Base-by-base conservation (phyloP, 371 early-diverging fungal species). In the Blakeslea trispora region DNA sequence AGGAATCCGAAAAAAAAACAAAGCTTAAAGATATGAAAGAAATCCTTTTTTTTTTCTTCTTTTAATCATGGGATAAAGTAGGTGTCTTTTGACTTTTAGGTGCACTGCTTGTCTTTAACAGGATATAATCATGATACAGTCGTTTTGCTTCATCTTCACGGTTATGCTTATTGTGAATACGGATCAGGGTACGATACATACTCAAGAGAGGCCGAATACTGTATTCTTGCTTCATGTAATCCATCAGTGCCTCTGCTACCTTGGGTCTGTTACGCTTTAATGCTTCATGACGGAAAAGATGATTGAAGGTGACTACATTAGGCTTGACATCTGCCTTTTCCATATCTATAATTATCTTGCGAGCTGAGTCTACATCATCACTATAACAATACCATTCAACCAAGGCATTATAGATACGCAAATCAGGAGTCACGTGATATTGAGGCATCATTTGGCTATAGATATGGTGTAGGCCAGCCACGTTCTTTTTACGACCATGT, bases 101-200 rank as follows among this genome's bases (percentile, higher is more conserved):
- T 32, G 5, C 15, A n/a, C 5, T 28, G 22, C 15, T 47, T 31
- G 18, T 35, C 37, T 39, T 62, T 13, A 59, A 40, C 7, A 23
- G 24, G 19, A 22, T 39, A 48, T 56, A 68, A n/a, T 53, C 57
- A 0, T 17, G 19, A 41, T 46, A 55, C 24, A 79, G 49, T 47
- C 74, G 66, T 11, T 65, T 59, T 14, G 69, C 76, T 34, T 71
- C 72, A 5, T 75, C 69, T 23, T 64, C 63, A 44, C 67, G 63
- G 24, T 71, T 68, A 34, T 59, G 57, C 37, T 70, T 64, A 43
- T 64, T 66, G 39, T 79, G 74, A 19, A 64, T 61, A 22, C 61
- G 60, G 55, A 79, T 76, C 37, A 79, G 51, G 1, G 59, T 63
- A 32, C 61, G 55, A 28, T 76, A 76, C 80, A 76, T 76, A 47